Conservation (phyloP, 306 rosid genomes). For the Glycine soja region DNA sequence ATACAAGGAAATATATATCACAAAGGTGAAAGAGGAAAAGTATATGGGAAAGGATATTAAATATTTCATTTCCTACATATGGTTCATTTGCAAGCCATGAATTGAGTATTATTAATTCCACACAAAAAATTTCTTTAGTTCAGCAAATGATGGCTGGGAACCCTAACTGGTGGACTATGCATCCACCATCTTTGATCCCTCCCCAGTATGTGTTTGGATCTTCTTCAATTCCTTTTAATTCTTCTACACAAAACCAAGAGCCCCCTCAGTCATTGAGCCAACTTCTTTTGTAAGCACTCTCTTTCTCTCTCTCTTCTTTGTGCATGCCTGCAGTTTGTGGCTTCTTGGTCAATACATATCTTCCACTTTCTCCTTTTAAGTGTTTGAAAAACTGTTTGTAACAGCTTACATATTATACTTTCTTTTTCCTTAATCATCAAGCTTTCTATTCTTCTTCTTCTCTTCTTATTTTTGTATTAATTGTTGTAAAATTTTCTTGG, state of each 20-base stretch:
- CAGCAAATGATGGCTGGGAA: constrained; percentile 94
- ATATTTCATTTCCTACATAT: constrained; percentile 26
- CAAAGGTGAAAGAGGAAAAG: constrained; percentile 58
- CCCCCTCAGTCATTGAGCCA: constrained; percentile 77
- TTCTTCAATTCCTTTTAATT: constrained; percentile 65
- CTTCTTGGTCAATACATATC: not conserved
- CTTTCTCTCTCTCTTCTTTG: constrained; percentile 26
- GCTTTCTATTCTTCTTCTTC: not conserved
- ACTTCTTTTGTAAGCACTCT: constrained; percentile 62
- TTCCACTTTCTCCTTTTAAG: not conserved
- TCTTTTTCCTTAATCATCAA: constrained; percentile 2
- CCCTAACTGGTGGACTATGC: constrained; percentile 94
- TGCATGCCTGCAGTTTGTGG: constrained; percentile 17
- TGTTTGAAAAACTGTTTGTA: constrained; percentile 19
- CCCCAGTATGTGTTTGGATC: constrained; percentile 70
- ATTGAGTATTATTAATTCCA: constrained; percentile 9
- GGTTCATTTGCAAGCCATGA: not conserved
- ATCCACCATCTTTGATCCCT: constrained; percentile 81
- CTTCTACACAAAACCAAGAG: constrained; percentile 57
- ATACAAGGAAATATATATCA: constrained; percentile 56
- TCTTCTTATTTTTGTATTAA: not conserved
- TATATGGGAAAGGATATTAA: constrained; percentile 41
- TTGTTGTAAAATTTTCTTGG: not conserved
- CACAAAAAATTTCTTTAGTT: constrained; percentile 12
- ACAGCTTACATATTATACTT: not conserved